Percentiles rank a stretch among this genome's conserved stretches.
Evolutionary conservation across 768 basidiomycete species (phyloP).

Genomic region (Trametes coccinea): DNA sequence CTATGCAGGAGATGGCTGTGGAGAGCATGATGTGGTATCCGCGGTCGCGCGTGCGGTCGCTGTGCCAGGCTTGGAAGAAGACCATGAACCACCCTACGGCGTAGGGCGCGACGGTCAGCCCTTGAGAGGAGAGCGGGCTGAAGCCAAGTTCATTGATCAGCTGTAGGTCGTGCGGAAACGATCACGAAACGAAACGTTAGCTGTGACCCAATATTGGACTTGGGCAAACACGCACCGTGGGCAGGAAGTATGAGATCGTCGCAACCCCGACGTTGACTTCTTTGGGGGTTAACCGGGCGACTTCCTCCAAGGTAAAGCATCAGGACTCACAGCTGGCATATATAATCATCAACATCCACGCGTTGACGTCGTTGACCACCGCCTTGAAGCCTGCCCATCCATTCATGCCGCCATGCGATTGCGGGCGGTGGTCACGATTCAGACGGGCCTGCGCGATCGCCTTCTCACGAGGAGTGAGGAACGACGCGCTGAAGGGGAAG

Average conservation of each 20-base stretch:
- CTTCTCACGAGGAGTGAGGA: conserved; percentile 51
- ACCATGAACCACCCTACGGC: conserved; percentile 58
- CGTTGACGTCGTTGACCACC: conserved; percentile 48
- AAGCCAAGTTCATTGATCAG: conserved; percentile 59
- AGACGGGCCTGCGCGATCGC: conserved; percentile 60
- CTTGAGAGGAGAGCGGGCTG: conserved; percentile 56
- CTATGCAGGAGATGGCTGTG: conserved; percentile 45
- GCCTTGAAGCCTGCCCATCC: conserved; percentile 58
- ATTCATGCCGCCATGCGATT: conserved; percentile 57
- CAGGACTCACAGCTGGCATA: conserved; percentile 42
- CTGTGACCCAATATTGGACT: background rate
- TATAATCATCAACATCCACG: conserved; percentile 53
- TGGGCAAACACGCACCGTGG: conserved; percentile 40
- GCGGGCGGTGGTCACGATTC: conserved; percentile 55
- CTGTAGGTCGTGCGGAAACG: conserved; percentile 26
- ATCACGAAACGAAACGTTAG: background rate
- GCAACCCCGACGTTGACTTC: conserved; percentile 58
- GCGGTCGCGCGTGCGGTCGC: conserved; percentile 52
- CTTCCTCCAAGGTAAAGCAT: background rate
- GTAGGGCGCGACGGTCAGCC: conserved; percentile 59
- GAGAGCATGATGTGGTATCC: conserved; percentile 59
- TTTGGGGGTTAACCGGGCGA: background rate
- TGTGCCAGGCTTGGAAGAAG: conserved; percentile 54
- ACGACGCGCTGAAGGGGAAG: conserved; percentile 55
- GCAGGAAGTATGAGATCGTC: conserved; percentile 57